A percentile compares a stretch with the other conserved stretches of the same genome.
phyloP scores from a whole-genome alignment of 1,284 basidiomycete species.

The Cutaneotrichosporon sp. region DNA sequence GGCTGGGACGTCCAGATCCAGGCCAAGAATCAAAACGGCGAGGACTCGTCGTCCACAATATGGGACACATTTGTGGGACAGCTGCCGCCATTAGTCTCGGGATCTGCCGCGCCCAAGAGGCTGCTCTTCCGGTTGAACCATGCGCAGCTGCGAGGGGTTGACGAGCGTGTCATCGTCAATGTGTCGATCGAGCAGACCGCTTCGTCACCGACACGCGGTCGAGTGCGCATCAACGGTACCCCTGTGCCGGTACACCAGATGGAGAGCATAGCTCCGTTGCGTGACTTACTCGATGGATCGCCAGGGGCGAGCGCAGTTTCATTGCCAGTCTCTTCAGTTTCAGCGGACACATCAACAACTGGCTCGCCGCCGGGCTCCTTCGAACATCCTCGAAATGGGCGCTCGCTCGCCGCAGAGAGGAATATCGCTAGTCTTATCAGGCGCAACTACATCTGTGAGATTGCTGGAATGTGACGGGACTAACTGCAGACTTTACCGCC shows the following conservation, averaged over 20 bases:
- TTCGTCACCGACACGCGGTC: slow-evolving; percentile 48
- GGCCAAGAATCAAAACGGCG: slow-evolving; percentile 67
- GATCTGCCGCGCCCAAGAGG: slow-evolving; percentile 58
- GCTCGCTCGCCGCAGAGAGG: slow-evolving; percentile 67
- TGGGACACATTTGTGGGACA: slow-evolving; percentile 70
- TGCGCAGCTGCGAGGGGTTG: slow-evolving; percentile 57
- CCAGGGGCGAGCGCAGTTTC: slow-evolving; percentile 47
- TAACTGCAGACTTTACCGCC: slow-evolving; percentile 74
- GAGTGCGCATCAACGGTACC: slow-evolving; percentile 76
- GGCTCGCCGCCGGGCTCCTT: slow-evolving; percentile 25
- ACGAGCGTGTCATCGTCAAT: slow-evolving; percentile 74
- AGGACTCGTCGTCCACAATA: slow-evolving; percentile 60
- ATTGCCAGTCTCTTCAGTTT: slow-evolving; percentile 37
- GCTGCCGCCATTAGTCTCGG: slow-evolving; percentile 48
- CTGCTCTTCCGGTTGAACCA: slow-evolving; percentile 70
- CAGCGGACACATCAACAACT: slow-evolving; percentile 26
- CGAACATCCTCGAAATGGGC: slow-evolving; percentile 49
- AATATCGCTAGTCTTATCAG: slow-evolving; percentile 78
- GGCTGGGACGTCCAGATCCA: slow-evolving; percentile 84
- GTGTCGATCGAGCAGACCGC: slow-evolving; percentile 74
- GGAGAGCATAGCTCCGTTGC: slow-evolving; percentile 23
- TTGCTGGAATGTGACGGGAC: not conserved
- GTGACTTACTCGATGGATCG: slow-evolving; percentile 40
- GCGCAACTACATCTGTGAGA: slow-evolving; percentile 81
- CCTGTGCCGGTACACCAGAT: slow-evolving; percentile 63